phyloP scores from a whole-genome alignment of 1,284 basidiomycete species.

The Irpex lacteus region DNA sequence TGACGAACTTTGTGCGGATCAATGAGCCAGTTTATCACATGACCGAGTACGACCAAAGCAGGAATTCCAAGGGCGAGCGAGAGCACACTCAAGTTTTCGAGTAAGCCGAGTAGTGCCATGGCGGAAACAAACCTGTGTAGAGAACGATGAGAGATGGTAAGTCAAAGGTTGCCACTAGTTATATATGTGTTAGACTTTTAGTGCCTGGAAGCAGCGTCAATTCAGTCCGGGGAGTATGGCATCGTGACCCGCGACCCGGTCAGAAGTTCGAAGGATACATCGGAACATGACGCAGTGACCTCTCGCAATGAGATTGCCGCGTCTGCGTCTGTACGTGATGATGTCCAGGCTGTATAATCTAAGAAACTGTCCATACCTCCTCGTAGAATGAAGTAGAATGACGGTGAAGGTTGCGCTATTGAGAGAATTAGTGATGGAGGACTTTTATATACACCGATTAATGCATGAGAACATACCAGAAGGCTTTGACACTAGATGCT shows the following conservation, averaged over 20 bases:
- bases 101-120: slow-evolving; percentile 14
- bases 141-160: neutral
- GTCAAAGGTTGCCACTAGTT: neutral
- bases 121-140: neutral
- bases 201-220: neutral
- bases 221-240: neutral
- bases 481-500: neutral
- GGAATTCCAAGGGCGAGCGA: slow-evolving; percentile 23
- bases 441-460: neutral
- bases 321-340: neutral
- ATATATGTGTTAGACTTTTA: neutral
- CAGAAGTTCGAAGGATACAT: neutral
- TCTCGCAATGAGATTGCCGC: neutral
- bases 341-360: neutral
- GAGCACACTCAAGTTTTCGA: slow-evolving; percentile 15
- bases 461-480: neutral
- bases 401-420: neutral
- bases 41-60: slow-evolving; percentile 39
- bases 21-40: slow-evolving; percentile 55
- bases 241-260: neutral
- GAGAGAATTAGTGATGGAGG: neutral
- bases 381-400: neutral
- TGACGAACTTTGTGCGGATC: slow-evolving; percentile 58
- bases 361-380: neutral
- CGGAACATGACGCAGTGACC: neutral